These are phyloP conservation scores for Annona cherimola DNA, from an alignment of 164 flowering plant species.

Conservation along the genomic window DNA sequence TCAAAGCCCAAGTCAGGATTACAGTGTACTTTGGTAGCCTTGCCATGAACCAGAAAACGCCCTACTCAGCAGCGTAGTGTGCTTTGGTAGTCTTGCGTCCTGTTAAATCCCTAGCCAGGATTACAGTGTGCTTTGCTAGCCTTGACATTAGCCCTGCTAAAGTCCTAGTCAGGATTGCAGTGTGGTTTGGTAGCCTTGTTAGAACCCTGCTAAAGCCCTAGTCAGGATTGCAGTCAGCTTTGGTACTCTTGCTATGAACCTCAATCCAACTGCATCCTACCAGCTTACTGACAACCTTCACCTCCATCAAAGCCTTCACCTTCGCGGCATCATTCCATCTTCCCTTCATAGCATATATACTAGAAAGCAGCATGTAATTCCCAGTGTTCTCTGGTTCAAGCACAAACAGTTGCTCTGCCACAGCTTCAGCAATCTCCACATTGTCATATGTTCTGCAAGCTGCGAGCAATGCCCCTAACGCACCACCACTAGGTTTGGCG, in stretches of 20 bases:
- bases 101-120: neutral
- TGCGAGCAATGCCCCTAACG: slow-evolving; percentile 36
- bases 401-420: slow-evolving; percentile 24
- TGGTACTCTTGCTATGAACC: neutral
- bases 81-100: too few relatives aligned
- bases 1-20: neutral
- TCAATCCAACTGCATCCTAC: slow-evolving; percentile 37
- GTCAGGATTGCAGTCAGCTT: neutral
- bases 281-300: slow-evolving; percentile 17
- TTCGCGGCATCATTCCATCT: slow-evolving; percentile 29
- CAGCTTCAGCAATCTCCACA: slow-evolving; percentile 31
- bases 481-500: slow-evolving; percentile 29
- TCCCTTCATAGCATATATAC: slow-evolving; percentile 26
- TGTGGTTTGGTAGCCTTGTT: too few relatives aligned
- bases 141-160: neutral
- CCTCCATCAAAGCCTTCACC: slow-evolving; percentile 24
- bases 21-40: neutral
- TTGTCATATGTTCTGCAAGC: slow-evolving; percentile 29
- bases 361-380: slow-evolving; percentile 33
- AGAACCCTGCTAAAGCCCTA: neutral
- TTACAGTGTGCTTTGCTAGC: neutral
- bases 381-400: slow-evolving; percentile 36
- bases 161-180: too few relatives aligned
- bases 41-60: neutral
- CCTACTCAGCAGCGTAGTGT: too few relatives aligned